Evolutionary conservation across 495 filamentous ascomycete genomes (phyloP), one percentile per base, ranked within the genome.

Genomic region (Hypoxylon crocopeplum): DNA sequence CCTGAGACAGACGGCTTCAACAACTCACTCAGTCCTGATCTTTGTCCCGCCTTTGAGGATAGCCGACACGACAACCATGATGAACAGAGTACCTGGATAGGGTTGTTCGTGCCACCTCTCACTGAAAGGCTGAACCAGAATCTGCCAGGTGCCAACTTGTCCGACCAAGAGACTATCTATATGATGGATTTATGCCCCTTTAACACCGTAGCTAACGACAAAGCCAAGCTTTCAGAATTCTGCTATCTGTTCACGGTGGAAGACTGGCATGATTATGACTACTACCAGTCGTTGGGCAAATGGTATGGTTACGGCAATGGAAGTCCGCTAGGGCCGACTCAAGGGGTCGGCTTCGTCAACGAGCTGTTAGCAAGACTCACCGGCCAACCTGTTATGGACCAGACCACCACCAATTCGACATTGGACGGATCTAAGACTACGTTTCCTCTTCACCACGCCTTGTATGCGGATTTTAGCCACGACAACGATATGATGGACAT

Each of bases 161-260:
- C 81, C 0, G 56, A 70, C 6, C 34, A 70, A n/a, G 82, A 92
- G 8, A 80, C 84, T 5, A 77, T 90, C 59, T 76, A 76, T 21
- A 69, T 96, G 12, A 93, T 96, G 89, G 92, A 95, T 65, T 74
- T 96, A 30, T 96, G 92, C 68, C 83, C 91, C 0, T 96, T 91
- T 68, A 80, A 87, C 52, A 92, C 89, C 0, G 83, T 95, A 5
- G 83, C 88, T 7, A 67, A 72, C 11, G 50, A 56, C 27, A 63
- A 74, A 21, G 25, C 75, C 57, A 63, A 56, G 6, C 41, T 74
- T 19, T 90, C 88, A 0, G 73, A 72, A 1, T 93, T 95, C 75
- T 96, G 92, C 65, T 47, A 56, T 10, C 77, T 95, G 20, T 95
- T 95, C 75, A 86, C 78, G 0, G 53, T 74, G 20, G 58, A 74